Percentiles rank a stretch among this genome's conserved stretches.
Conservation (phyloP, 208 protist genomes). For the Leishmania guyanensis region DNA sequence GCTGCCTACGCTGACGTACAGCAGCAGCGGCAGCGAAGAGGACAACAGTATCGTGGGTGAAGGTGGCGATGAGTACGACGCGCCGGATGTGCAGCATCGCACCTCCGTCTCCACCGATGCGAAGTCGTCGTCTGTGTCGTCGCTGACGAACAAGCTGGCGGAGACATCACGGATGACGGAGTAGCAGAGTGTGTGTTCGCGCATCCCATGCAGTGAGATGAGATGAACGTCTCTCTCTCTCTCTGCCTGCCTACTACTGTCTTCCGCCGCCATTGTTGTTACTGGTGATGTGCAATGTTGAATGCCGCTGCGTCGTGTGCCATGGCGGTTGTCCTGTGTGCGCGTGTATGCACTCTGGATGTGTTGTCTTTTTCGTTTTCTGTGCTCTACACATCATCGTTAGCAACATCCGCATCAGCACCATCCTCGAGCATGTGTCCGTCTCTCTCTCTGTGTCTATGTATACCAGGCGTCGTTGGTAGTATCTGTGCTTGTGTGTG, state of each 20-base stretch:
- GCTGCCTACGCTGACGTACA: constrained; percentile 33
- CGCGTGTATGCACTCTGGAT: background rate
- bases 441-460: background rate
- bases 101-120: constrained; percentile 1
- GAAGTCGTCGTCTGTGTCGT: background rate
- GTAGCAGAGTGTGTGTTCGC: background rate
- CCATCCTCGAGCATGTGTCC: background rate
- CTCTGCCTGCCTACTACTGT: background rate
- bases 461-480: background rate
- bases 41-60: constrained; percentile 6
- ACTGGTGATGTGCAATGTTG: background rate
- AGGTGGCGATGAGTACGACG: background rate
- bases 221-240: background rate
- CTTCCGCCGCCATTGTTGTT: background rate
- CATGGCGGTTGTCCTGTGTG: background rate
- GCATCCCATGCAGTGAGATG: background rate
- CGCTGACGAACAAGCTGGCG: background rate
- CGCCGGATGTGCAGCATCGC: background rate
- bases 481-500: background rate
- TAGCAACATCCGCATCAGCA: background rate
- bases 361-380: background rate
- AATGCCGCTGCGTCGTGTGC: background rate
- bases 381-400: background rate
- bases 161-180: constrained; percentile 1
- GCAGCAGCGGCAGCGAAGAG: constrained; percentile 19